A percentile compares a stretch with the other conserved stretches of the same genome.
These are phyloP conservation scores for Aspergillus sclerotioniger DNA, from an alignment of 495 filamentous ascomycete species.

Conservation along the genomic window DNA sequence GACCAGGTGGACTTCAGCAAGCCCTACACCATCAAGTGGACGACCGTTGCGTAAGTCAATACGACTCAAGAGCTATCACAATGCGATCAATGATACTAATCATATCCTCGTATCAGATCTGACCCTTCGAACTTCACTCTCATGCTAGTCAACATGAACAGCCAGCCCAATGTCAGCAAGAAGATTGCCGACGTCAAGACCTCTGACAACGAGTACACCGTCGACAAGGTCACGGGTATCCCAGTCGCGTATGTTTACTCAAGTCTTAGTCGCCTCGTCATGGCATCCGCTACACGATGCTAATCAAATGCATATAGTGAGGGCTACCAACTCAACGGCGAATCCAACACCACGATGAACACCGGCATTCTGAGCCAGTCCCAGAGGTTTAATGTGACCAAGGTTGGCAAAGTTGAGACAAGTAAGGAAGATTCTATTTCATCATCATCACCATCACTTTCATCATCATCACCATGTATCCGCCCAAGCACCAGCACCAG, in stretches of 20 bases:
- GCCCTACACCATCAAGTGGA: constrained; percentile 19
- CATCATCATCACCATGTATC: constrained; percentile 5
- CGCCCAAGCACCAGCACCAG: background rate
- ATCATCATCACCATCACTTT: constrained; percentile 13
- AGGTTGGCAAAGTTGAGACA: constrained; percentile 16
- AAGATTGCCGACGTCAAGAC: constrained; percentile 32
- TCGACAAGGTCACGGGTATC: constrained; percentile 21
- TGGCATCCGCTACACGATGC: background rate
- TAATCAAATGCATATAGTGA: constrained; percentile 15
- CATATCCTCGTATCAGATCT: constrained; percentile 16
- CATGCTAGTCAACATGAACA: constrained; percentile 27
- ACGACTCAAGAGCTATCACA: background rate
- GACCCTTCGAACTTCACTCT: constrained; percentile 29
- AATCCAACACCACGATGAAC: constrained; percentile 25
- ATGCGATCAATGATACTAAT: constrained; percentile 2
- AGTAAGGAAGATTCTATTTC: constrained; percentile 20
- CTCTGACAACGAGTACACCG: constrained; percentile 20
- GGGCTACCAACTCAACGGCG: constrained; percentile 36
- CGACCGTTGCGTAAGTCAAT: constrained; percentile 15
- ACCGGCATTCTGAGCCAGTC: constrained; percentile 37
- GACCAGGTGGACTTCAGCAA: constrained; percentile 27
- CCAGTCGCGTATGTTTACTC: constrained; percentile 22
- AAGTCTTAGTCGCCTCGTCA: background rate
- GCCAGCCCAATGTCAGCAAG: constrained; percentile 34
- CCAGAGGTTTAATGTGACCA: constrained; percentile 30